A percentile compares a stretch with the other conserved stretches of the same genome.
These are phyloP conservation scores for Leccinum disarticulatum DNA, from an alignment of 768 basidiomycete genomes.

Conservation along the genomic window DNA sequence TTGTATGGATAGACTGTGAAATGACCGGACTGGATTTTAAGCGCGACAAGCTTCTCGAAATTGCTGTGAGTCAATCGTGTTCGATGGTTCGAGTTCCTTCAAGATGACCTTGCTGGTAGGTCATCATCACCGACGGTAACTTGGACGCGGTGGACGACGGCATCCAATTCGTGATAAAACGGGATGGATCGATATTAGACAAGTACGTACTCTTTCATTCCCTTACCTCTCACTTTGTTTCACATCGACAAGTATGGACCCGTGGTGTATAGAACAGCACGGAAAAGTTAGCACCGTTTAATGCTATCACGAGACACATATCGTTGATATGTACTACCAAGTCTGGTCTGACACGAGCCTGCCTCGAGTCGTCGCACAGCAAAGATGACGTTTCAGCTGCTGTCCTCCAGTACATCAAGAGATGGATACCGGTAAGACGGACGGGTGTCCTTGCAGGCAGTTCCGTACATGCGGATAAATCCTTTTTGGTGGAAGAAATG, in stretches of 20 bases:
- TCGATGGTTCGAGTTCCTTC: background rate
- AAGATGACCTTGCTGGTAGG: slow-evolving; percentile 52
- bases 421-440: slow-evolving; percentile 71
- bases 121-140: slow-evolving; percentile 86
- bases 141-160: slow-evolving; percentile 81
- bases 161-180: slow-evolving; percentile 70
- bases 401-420: slow-evolving; percentile 77
- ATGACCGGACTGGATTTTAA: slow-evolving; percentile 76
- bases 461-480: slow-evolving; percentile 79
- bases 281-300: slow-evolving; percentile 49
- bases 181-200: slow-evolving; percentile 69
- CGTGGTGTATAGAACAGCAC: slow-evolving; percentile 87
- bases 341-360: slow-evolving; percentile 83
- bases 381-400: slow-evolving; percentile 56
- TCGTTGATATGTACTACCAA: slow-evolving; percentile 27
- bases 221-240: background rate
- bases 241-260: slow-evolving; percentile 61
- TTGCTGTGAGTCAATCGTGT: slow-evolving; percentile 47
- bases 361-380: slow-evolving; percentile 67
- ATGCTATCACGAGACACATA: background rate
- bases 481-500: slow-evolving; percentile 77
- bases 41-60: slow-evolving; percentile 75
- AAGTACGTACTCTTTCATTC: slow-evolving; percentile 42
- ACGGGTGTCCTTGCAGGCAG: slow-evolving; percentile 80
- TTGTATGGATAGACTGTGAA: slow-evolving; percentile 80